Evolutionary conservation across 805 yeast genomes (phyloP), one percentile per base, ranked within the genome.

Genomic region (Candida loeiensis): DNA sequence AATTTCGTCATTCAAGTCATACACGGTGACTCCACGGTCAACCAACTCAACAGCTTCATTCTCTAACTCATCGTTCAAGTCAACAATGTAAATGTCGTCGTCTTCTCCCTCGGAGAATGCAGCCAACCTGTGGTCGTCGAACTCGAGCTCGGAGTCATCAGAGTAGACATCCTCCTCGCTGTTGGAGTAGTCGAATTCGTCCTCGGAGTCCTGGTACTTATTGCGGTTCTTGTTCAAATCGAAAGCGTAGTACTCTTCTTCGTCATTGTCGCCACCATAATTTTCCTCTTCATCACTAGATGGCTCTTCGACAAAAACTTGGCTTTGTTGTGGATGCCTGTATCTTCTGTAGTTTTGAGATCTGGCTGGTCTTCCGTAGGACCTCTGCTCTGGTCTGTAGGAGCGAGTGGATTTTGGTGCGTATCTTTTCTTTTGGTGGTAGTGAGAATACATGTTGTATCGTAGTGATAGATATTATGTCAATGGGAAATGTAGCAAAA

Each of bases 291-390:
- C 54, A 26, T 63, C 69, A 37, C 65, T 59, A 34, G 59, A 64
- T 21, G 74, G 73, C 49, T 69, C 74, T 55, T 69, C 74, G 24
- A 69, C 68, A 43, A 53, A 67, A n/a, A 64, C 71, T 30, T 32
- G 25, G 24, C 41, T 38, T 26, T 32, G 15, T 30, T 37, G 31
- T 12, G 42, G 42, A 25, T 39, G 24, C 34, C 67, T 54, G 50
- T 63, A 64, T 28, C 51, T 53, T 39, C 51, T 39, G 15, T 14
- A 18, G 5, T 25, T 15, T 17, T 24, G 40, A 6, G 32, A 28
- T 16, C 32, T 21, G 14, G 35, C 15, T 14, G 22, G 21, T 8
- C 29, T 18, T 14, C 28, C 31, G 4, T 20, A 17, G 7, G 33
- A 21, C 24, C 35, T 34, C 18, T 38, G 20, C n/a, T 20, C 18